These are phyloP conservation scores for Neocucurbitaria cava DNA, from an alignment of 2,329 filamentous ascomycete species.

Conservation along the genomic window DNA sequence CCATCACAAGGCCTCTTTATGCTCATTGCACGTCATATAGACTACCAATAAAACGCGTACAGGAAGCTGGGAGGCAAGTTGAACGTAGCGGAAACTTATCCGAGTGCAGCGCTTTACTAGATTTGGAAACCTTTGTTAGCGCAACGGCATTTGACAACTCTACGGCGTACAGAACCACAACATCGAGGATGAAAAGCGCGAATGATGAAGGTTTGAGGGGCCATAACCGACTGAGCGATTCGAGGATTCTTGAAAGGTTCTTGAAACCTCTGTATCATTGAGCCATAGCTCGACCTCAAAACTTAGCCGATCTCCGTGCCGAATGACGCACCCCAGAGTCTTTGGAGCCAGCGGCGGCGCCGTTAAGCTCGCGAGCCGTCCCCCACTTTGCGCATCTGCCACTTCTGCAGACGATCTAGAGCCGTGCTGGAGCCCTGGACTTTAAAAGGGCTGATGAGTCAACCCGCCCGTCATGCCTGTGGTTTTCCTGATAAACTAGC, in stretches of 20 bases:
- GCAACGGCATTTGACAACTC: constrained; percentile 7
- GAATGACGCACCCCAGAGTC: constrained; percentile 11
- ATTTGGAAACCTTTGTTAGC: background rate
- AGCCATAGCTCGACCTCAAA: no score
- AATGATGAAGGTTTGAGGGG: background rate
- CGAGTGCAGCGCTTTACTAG: background rate
- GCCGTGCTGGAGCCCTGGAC: background rate
- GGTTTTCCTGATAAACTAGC: background rate
- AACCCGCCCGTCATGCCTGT: background rate
- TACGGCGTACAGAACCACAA: background rate
- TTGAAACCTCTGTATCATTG: no score
- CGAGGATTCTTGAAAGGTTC: no score
- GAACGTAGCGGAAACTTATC: background rate
- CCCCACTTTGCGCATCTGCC: constrained; percentile 8
- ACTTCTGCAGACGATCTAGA: background rate
- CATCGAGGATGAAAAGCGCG: background rate
- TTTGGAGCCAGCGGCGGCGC: constrained; percentile 1
- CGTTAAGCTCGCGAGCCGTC: constrained; percentile 3
- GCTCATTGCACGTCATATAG: no score
- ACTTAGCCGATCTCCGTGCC: constrained; percentile 2
- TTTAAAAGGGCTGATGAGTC: background rate
- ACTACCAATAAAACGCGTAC: no score
- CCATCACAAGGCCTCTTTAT: no score
- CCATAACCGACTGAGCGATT: background rate
- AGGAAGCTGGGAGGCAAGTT: no score